Conservation (phyloP, 177 flowering plant genomes). For the Vitis hybrid region DNA sequence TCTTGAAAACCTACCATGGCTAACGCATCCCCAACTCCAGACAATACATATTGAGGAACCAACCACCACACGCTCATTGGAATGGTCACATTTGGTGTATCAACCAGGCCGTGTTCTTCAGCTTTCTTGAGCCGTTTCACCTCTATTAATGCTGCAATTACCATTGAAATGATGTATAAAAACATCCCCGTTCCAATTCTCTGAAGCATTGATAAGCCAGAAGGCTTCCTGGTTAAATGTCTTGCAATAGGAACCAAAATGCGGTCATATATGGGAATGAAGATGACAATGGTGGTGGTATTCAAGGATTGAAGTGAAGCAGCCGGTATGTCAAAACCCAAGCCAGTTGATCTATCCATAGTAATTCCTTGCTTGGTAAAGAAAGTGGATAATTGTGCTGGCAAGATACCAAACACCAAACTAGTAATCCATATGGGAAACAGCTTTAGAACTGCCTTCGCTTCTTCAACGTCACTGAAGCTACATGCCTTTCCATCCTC, state of each 20-base stretch:
- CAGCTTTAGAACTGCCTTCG: constrained; percentile 12
- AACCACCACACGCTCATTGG: too few species aligned
- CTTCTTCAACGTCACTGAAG: constrained; percentile 11
- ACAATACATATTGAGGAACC: too few species aligned
- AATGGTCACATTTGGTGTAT: too few species aligned
- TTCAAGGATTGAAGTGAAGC: constrained; percentile 11
- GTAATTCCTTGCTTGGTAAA: constrained; percentile 24
- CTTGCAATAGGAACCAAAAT: constrained; percentile 18
- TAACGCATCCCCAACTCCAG: too few species aligned
- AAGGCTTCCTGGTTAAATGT: constrained; percentile 11
- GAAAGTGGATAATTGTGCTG: constrained; percentile 18
- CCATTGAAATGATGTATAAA: too few species aligned
- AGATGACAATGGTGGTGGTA: constrained; percentile 1
- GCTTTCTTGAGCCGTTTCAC: too few species aligned
- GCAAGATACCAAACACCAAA: constrained; percentile 11
- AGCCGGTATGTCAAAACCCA: constrained; percentile 10
- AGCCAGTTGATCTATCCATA: constrained; percentile 9
- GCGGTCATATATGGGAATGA: constrained; percentile 19
- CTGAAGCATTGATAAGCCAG: constrained; percentile 9
- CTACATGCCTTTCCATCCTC: constrained; percentile 7
- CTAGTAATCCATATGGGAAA: constrained; percentile 15
- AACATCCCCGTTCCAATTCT: too few species aligned
- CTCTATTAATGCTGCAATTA: too few species aligned
- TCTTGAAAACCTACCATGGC: too few species aligned
- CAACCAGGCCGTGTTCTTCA: too few species aligned